Percentiles rank a stretch among this genome's conserved stretches.
Evolutionary conservation across 768 basidiomycete genomes (phyloP).

Genomic region (Trametes cinnabarina): DNA sequence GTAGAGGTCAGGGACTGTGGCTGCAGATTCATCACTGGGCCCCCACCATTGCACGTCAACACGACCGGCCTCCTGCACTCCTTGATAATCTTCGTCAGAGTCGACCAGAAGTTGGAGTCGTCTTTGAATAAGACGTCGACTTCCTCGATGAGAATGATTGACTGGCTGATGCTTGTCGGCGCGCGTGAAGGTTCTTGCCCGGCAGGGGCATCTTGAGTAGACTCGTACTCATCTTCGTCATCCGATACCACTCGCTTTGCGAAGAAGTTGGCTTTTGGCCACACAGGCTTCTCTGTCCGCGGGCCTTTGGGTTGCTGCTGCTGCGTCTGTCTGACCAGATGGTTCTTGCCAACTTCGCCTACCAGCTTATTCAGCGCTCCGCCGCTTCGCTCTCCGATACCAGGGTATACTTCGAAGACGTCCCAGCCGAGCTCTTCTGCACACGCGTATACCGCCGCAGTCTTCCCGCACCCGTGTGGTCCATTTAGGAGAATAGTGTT

Average conservation of each 20-base stretch:
- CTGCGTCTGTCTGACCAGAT: slow-evolving; percentile 37
- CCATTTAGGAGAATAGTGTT: slow-evolving; percentile 88
- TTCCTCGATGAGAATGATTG: slow-evolving; percentile 89
- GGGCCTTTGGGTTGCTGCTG: slow-evolving; percentile 19
- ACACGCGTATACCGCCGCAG: slow-evolving; percentile 89
- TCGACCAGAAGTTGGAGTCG: slow-evolving; percentile 83
- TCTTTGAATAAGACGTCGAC: slow-evolving; percentile 91
- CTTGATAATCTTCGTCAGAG: slow-evolving; percentile 76
- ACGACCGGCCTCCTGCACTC: slow-evolving; percentile 86
- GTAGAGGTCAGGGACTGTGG: not conserved
- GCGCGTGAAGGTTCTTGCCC: not conserved
- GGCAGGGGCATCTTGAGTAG: not conserved
- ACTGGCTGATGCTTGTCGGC: slow-evolving; percentile 57
- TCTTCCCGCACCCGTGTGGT: slow-evolving; percentile 86
- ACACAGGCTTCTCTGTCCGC: not conserved
- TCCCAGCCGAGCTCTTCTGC: slow-evolving; percentile 94
- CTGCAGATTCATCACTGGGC: not conserved
- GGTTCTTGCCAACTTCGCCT: slow-evolving; percentile 93
- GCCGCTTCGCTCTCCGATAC: slow-evolving; percentile 86
- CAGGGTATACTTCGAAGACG: slow-evolving; percentile 95
- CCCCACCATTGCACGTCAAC: slow-evolving; percentile 91
- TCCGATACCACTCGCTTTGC: slow-evolving; percentile 22
- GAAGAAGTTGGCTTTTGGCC: slow-evolving; percentile 10
- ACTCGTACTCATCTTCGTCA: slow-evolving; percentile 12
- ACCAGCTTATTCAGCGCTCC: slow-evolving; percentile 74